These are phyloP conservation scores for Lindgomyces ingoldianus DNA, from an alignment of 495 filamentous ascomycete genomes.

Conservation along the genomic window DNA sequence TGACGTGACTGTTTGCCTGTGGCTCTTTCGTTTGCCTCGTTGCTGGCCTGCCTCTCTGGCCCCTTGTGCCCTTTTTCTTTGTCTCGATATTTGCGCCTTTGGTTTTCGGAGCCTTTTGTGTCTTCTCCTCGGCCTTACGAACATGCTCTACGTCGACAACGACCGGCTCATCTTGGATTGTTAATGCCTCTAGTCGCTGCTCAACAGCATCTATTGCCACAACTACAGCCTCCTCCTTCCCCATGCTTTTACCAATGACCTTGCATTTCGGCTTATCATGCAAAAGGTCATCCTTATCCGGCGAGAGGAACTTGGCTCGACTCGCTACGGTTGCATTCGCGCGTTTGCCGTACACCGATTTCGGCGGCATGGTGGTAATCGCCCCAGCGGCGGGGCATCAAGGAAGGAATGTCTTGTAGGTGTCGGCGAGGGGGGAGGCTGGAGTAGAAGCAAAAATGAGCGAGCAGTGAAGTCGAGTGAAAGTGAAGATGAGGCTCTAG, in stretches of 20 bases:
- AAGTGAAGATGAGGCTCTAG: background rate
- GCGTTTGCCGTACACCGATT: conserved; percentile 43
- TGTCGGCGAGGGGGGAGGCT: background rate
- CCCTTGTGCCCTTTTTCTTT: background rate
- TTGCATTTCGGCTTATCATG: background rate
- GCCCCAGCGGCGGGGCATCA: background rate
- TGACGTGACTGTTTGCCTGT: background rate
- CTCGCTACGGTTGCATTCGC: conserved; percentile 18
- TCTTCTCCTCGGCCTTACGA: too few relatives aligned
- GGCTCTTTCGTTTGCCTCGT: background rate
- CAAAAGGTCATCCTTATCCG: conserved; percentile 21
- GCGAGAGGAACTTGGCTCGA: conserved; percentile 21
- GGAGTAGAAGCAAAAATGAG: background rate
- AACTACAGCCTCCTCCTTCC: background rate
- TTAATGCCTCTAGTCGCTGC: conserved; percentile 3
- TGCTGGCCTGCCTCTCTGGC: background rate
- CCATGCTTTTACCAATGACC: background rate
- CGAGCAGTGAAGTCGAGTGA: background rate
- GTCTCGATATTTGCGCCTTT: background rate
- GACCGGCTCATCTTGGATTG: background rate
- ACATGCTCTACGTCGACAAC: background rate
- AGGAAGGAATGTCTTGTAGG: background rate
- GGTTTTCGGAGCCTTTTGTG: background rate
- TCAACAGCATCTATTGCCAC: background rate
- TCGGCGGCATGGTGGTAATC: conserved; percentile 37